Percentiles rank a stretch among this genome's conserved stretches.
phyloP scores from a whole-genome alignment of 2,329 filamentous ascomycete species.

The Emericellopsis cladophorae region DNA sequence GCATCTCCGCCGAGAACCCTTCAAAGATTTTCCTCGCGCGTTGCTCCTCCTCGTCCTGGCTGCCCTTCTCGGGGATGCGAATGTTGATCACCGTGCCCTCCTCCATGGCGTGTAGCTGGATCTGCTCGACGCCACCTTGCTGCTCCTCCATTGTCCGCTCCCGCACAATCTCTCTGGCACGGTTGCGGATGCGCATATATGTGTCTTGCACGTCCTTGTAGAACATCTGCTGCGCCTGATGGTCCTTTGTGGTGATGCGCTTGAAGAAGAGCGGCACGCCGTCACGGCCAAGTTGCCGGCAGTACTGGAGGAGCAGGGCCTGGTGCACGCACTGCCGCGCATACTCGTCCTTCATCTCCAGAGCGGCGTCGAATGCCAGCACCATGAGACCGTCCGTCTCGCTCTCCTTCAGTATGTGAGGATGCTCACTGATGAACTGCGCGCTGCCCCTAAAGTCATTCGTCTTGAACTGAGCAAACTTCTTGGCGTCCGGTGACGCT shows the following conservation, averaged over 20 bases:
- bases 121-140: conserved; percentile 67
- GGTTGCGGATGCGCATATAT: conserved; percentile 67
- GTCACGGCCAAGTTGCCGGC: conserved; percentile 65
- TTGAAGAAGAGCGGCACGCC: conserved; percentile 93
- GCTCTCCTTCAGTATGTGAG: conserved; percentile 65
- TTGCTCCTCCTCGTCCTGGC: conserved; percentile 51
- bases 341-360: conserved; percentile 63
- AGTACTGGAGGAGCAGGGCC: conserved; percentile 86
- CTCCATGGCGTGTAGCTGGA: conserved; percentile 93
- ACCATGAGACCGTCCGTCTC: conserved; percentile 87
- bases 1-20: conserved; percentile 67
- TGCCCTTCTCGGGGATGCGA: conserved; percentile 57
- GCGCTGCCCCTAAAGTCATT: conserved; percentile 63
- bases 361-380: conserved; percentile 79
- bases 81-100: conserved; percentile 89
- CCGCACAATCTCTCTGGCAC: conserved; percentile 57
- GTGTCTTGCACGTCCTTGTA: conserved; percentile 85
- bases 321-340: conserved; percentile 86
- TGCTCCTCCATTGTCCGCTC: conserved; percentile 37
- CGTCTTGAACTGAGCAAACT: conserved; percentile 68
- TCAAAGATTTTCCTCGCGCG: conserved; percentile 68
- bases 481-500: conserved; percentile 63
- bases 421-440: conserved; percentile 67
- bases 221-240: conserved; percentile 86
- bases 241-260: conserved; percentile 76